A percentile compares a stretch with the other conserved stretches of the same genome.
These are phyloP conservation scores for Trametes meyenii DNA, from an alignment of 768 basidiomycete genomes.

Conservation along the genomic window DNA sequence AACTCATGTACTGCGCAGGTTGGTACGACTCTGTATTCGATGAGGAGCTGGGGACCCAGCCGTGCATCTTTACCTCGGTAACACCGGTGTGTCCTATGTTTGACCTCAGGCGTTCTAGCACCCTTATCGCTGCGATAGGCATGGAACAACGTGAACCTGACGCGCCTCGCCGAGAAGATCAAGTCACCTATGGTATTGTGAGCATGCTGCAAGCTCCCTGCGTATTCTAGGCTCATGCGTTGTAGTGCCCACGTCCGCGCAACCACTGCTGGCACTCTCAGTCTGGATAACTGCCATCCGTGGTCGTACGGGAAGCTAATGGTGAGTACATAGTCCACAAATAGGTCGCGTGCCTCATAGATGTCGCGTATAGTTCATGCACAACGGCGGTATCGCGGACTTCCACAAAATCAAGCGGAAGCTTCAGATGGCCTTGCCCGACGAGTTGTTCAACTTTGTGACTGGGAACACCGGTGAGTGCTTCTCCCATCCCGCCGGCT, in stretches of 20 bases:
- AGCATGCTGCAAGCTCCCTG: constrained; percentile 31
- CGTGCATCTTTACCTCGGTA: constrained; percentile 95
- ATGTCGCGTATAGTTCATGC: constrained; percentile 76
- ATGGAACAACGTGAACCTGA: constrained; percentile 95
- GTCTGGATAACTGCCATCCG: constrained; percentile 93
- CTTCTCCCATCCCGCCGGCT: background rate
- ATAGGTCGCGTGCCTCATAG: background rate
- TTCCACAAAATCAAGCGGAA: constrained; percentile 81
- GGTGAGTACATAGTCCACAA: constrained; percentile 48
- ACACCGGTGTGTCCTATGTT: constrained; percentile 72
- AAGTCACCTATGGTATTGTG: constrained; percentile 95
- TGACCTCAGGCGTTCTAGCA: background rate
- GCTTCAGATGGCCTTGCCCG: constrained; percentile 74
- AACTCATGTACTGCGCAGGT: constrained; percentile 46
- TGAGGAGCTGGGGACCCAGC: constrained; percentile 81
- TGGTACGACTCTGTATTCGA: constrained; percentile 93
- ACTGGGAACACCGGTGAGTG: constrained; percentile 87
- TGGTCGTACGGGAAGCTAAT: constrained; percentile 91
- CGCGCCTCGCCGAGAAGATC: constrained; percentile 95
- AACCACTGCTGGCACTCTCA: constrained; percentile 90
- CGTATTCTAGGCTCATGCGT: background rate
- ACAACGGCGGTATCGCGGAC: constrained; percentile 91
- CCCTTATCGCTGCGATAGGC: constrained; percentile 69
- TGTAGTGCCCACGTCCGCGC: constrained; percentile 90
- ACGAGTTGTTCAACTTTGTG: constrained; percentile 84